Base-by-base conservation (phyloP, 2,329 filamentous ascomycete species). In the Stagonosporopsis rhizophila region DNA sequence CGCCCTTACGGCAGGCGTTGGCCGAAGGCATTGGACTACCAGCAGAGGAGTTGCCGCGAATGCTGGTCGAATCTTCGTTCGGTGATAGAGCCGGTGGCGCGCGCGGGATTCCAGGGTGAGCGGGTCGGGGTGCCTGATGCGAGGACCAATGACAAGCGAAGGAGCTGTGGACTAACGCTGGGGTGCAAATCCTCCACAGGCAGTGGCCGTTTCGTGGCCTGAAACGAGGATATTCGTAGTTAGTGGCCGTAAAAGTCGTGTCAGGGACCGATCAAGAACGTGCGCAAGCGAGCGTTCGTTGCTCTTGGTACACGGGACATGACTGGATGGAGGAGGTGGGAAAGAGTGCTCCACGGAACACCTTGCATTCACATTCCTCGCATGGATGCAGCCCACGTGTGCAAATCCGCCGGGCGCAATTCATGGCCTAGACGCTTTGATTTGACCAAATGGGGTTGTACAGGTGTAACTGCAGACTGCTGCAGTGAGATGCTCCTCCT, bases 31-130 rank as follows among this genome's bases (percentile, higher is more conserved):
- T 32, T 37, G 42, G 25, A 25, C 47, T 34, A 4, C 23, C 30
- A 12, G 19, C 53, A 32, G 35, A 37, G 28, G 30, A 35, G 44
- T 23, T 19, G 27, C 38, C 25, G 52, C 19, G 45, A 44, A 50
- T 9, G 32, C 37, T 44, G 38, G 38, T 44, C 28, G 37, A 52
- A 42, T 48, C 53, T 52, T 35, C 38, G 22, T 46, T 44, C 47
- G 42, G 53, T 28, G 37, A 56, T 56, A 57, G 14, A 34, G 23
- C 55, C 49, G 55, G 22, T 52, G 39, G 55, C 48, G 48, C 54
- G 19, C 23, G 34, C 32, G 39, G 14, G 40, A 30, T n/a, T 39
- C 14, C 14, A 34, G 19, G 49, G 34, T 20, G 38, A 39, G 34
- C 52, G 49, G 54, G 42, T 32, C 42, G 6, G 42, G 42, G n/a